Evolutionary conservation across 2,329 filamentous ascomycete species (phyloP).

Genomic region (Aspergillus luchuensis): DNA sequence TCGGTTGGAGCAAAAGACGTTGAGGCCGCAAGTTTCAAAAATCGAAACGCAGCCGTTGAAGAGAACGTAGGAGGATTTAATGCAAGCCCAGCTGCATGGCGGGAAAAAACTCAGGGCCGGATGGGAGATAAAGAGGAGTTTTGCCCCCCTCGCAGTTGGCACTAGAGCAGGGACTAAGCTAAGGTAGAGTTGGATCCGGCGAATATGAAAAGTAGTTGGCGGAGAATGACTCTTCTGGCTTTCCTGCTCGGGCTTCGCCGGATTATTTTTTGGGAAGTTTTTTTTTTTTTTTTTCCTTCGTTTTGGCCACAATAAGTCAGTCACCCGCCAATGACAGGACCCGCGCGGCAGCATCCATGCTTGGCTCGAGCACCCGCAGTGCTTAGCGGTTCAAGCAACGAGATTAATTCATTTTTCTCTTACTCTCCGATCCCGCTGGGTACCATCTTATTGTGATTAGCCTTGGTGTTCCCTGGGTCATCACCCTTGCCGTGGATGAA

Average conservation of each 20-base stretch:
- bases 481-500: background rate
- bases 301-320: background rate
- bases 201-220: background rate
- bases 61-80: background rate
- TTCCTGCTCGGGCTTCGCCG: background rate
- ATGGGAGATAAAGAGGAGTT: background rate
- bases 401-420: background rate
- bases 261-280: background rate
- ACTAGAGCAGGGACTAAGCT: slow-evolving; percentile 1
- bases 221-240: background rate
- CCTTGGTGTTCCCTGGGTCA: background rate
- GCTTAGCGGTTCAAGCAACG: slow-evolving; percentile 1
- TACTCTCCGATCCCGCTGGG: background rate
- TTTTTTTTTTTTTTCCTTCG: background rate
- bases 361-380: background rate
- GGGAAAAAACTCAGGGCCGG: background rate
- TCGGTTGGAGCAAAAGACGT: background rate
- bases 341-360: slow-evolving; percentile 2
- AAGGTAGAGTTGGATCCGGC: slow-evolving; percentile 2
- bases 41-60: background rate
- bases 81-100: background rate
- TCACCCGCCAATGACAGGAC: slow-evolving; percentile 1
- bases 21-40: background rate
- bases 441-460: background rate
- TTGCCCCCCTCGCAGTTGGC: background rate